phyloP scores from a whole-genome alignment of 1,139 yeast species.

The Meyerozyma sp. region DNA sequence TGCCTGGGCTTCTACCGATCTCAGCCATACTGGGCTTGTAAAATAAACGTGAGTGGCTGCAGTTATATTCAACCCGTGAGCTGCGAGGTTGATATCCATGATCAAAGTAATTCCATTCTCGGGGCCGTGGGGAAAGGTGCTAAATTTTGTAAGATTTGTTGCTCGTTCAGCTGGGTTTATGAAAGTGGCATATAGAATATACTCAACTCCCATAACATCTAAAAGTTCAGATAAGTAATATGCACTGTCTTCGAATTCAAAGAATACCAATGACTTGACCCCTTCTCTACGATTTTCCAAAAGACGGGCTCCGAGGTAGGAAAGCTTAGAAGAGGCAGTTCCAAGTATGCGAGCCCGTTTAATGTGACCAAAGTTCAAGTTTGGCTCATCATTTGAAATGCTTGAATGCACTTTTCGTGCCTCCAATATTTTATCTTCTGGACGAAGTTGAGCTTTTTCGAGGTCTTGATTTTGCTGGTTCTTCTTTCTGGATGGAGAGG shows the following conservation, averaged over 20 bases:
- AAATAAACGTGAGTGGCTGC: slow-evolving; percentile 67
- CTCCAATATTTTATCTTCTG: background rate
- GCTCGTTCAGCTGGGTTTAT: slow-evolving; percentile 48
- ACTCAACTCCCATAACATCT: slow-evolving; percentile 55
- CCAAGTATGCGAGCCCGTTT: slow-evolving; percentile 43
- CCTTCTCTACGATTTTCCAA: slow-evolving; percentile 43
- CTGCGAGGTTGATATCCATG: slow-evolving; percentile 64
- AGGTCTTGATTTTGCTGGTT: background rate
- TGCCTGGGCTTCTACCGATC: slow-evolving; percentile 67
- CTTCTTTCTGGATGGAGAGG: background rate
- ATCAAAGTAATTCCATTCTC: slow-evolving; percentile 50
- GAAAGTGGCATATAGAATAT: slow-evolving; percentile 60
- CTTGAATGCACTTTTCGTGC: background rate
- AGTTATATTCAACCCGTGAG: slow-evolving; percentile 66
- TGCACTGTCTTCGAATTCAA: slow-evolving; percentile 68
- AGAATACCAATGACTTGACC: slow-evolving; percentile 57
- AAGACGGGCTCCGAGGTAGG: slow-evolving; percentile 51
- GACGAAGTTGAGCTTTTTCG: background rate
- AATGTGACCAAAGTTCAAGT: slow-evolving; percentile 7
- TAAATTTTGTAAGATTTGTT: slow-evolving; percentile 47
- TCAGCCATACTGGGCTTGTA: slow-evolving; percentile 66
- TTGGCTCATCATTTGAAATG: background rate
- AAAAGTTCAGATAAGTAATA: slow-evolving; percentile 60
- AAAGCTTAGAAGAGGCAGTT: slow-evolving; percentile 56
- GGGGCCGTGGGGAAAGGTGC: slow-evolving; percentile 24